Evolutionary conservation across 1,284 basidiomycete species (phyloP).

Genomic region (Leccinum griseonigrum): DNA sequence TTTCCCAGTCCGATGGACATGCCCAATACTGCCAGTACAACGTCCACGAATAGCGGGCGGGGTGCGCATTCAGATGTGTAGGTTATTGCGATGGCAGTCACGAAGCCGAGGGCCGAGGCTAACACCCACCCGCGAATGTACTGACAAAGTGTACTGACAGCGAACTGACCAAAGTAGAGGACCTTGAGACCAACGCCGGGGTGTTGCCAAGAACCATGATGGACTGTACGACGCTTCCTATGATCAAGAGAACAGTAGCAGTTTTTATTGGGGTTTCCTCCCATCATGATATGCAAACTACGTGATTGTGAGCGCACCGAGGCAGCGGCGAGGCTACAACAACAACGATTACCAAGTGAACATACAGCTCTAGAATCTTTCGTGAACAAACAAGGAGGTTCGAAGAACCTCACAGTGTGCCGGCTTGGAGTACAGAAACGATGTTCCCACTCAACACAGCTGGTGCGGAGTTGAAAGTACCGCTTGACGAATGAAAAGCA

Average conservation of each 20-base stretch:
- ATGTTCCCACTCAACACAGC: conserved; percentile 50
- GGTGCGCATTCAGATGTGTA: conserved; percentile 60
- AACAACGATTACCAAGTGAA: too few relatives aligned
- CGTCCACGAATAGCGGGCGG: conserved; percentile 49
- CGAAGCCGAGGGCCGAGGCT: conserved; percentile 50
- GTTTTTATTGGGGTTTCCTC: conserved; percentile 47
- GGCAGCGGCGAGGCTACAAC: conserved; percentile 18
- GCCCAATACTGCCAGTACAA: conserved; percentile 55
- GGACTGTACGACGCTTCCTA: conserved; percentile 53
- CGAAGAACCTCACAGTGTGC: conserved; percentile 48
- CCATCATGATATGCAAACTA: conserved; percentile 44
- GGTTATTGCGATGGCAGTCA: conserved; percentile 52
- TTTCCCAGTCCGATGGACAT: conserved; percentile 49
- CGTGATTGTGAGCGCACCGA: conserved; percentile 44
- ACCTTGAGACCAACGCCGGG: conserved; percentile 37
- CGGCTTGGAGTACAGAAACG: conserved; percentile 56
- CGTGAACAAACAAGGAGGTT: not conserved
- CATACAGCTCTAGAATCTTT: not conserved
- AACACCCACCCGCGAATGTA: conserved; percentile 37
- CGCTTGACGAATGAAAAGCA: conserved; percentile 42
- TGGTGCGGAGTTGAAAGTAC: conserved; percentile 42
- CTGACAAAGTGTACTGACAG: too few relatives aligned
- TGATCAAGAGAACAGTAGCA: conserved; percentile 50
- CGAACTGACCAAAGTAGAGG: conserved; percentile 47
- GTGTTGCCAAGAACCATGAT: conserved; percentile 43